phyloP scores from a whole-genome alignment of 2,329 filamentous ascomycete genomes.

The Penicillium verrucosum region DNA sequence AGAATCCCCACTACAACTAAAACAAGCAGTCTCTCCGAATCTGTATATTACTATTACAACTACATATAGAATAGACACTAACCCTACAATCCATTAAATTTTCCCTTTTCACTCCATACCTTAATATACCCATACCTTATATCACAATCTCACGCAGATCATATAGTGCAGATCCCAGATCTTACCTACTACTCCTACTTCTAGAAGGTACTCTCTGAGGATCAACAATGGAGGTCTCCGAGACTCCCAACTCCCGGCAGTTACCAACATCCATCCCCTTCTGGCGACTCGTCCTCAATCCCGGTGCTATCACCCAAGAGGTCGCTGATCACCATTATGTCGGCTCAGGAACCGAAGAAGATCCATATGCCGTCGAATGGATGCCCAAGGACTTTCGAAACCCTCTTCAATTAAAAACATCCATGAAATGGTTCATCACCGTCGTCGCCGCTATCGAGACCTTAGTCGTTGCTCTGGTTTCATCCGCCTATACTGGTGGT shows the following conservation, averaged over 20 bases:
- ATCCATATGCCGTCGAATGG: conserved; percentile 45
- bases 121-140: too few relatives aligned
- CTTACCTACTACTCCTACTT: neutral
- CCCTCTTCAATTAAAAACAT: conserved; percentile 35
- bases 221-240: conserved; percentile 8
- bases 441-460: conserved; percentile 39
- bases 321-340: conserved; percentile 32
- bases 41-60: neutral
- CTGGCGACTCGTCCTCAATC: conserved; percentile 34
- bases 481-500: conserved; percentile 44
- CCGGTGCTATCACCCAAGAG: conserved; percentile 36
- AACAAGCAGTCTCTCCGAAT: conserved; percentile 1
- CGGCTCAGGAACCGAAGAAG: conserved; percentile 42
- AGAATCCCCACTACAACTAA: neutral
- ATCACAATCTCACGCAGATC: neutral
- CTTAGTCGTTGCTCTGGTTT: conserved; percentile 43
- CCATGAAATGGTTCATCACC: conserved; percentile 43
- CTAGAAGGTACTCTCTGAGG: neutral
- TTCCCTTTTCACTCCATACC: neutral
- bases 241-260: conserved; percentile 6
- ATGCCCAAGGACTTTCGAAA: conserved; percentile 44
- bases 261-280: conserved; percentile 29
- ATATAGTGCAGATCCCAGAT: neutral
- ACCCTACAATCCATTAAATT: neutral
- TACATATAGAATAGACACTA: neutral